Evolutionary conservation across 768 basidiomycete genomes (phyloP), one percentile per base, ranked within the genome.

Genomic region (Podaxis sp.): DNA sequence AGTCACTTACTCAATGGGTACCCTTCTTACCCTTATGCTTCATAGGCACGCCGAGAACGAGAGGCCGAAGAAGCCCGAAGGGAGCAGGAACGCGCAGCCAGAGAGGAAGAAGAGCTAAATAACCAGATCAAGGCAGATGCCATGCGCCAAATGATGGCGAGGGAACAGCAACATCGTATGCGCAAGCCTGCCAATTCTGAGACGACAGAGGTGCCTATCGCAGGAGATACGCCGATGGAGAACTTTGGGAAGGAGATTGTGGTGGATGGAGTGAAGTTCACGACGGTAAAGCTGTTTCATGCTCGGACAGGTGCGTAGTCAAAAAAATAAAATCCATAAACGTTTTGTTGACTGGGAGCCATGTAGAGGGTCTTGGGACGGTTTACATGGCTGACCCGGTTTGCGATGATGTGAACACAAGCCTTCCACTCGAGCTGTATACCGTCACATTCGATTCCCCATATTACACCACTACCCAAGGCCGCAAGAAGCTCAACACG

Each of bases 381-480:
- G 77, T 84, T 0, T 93, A 89, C 73, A 78, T 86, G 59, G 91
- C 90, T 0, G 90, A 92, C 64, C 91, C 92, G 7, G 74, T 93
- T 15, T 85, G 85, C 68, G 89, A 92, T 63, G 84, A 88, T 64
- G 76, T 83, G 15, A 76, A 82, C 62, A 76, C 73, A 0, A 80
- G 81, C 2, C 73, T 85, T 15, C 85, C 87, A 26, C 77, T 95
- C 4, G 91, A 93, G 67, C 76, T 94, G 10, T 82, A 87, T 67
- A 75, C 85, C 4, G 79, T 91, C 24, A 80, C 80, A 17, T 94
- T 95, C 67, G 78, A 82, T 52, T 82, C 88, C 1, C 78, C 80
- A 20, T 92, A 93, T 69, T 94, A 94, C 69, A 76, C 78, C 0
- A 84, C 84, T 0, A 81, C 70, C 8, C 89, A 90, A 79, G 92